Evolutionary conservation across 2,329 filamentous ascomycete genomes (phyloP).

Genomic region (Dactylellina leptospora): DNA sequence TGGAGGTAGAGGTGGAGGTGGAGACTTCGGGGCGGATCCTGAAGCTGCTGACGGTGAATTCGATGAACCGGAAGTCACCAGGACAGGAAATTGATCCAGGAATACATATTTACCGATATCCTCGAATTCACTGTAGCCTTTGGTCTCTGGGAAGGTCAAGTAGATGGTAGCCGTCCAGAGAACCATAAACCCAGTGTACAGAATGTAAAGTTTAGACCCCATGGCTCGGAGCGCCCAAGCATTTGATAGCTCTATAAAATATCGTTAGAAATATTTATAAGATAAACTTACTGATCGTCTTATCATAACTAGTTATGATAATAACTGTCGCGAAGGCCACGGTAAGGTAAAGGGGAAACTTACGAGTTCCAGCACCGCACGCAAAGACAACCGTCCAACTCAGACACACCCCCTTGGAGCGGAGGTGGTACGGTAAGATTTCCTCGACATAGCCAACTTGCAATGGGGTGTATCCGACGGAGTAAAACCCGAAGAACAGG

Average conservation of each 20-base stretch:
- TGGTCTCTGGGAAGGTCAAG: slow-evolving; percentile 20
- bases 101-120: slow-evolving; percentile 3
- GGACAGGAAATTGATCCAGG: background rate
- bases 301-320: background rate
- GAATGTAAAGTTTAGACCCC: slow-evolving; percentile 2
- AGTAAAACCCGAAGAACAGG: slow-evolving; percentile 69
- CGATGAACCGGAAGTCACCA: too few species aligned
- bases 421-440: slow-evolving; percentile 68
- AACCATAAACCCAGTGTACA: slow-evolving; percentile 4
- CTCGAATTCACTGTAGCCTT: background rate
- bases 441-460: slow-evolving; percentile 69
- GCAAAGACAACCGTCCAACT: slow-evolving; percentile 28
- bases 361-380: slow-evolving; percentile 11
- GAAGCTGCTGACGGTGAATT: too few species aligned
- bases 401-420: slow-evolving; percentile 58
- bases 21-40: too few species aligned
- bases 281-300: too few species aligned
- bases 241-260: slow-evolving; percentile 4
- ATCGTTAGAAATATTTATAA: background rate
- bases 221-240: background rate
- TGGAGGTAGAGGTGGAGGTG: too few species aligned
- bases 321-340: background rate
- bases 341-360: background rate
- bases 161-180: slow-evolving; percentile 8
- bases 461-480: slow-evolving; percentile 69